Conservation (phyloP, 2,329 filamentous ascomycete species). For the Curvularia verruculosa region DNA sequence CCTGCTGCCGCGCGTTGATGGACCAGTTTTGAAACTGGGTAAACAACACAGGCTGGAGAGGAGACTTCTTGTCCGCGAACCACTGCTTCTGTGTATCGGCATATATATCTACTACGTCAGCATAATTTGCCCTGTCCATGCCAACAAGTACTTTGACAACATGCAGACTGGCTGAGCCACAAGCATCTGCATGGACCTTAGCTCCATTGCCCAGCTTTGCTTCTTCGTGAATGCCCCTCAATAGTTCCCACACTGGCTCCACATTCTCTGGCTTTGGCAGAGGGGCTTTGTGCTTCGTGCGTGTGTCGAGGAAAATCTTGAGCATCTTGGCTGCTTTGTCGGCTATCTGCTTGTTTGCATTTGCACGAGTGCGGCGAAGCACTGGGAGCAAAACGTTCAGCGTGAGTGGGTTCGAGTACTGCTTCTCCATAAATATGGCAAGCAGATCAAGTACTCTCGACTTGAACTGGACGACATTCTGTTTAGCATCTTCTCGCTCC, state of each 20-base stretch:
- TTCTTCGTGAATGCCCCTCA: conserved; percentile 72
- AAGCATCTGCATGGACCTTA: conserved; percentile 74
- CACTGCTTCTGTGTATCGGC: conserved; percentile 52
- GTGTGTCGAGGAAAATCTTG: conserved; percentile 72
- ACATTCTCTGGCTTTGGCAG: conserved; percentile 53
- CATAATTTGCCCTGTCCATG: conserved; percentile 50
- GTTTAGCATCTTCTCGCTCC: conserved; percentile 84
- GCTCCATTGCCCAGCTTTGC: conserved; percentile 67
- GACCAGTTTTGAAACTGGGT: conserved; percentile 57
- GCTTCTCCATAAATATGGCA: conserved; percentile 81
- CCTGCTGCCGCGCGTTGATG: conserved; percentile 32
- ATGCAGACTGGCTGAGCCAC: conserved; percentile 73
- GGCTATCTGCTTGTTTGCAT: conserved; percentile 74
- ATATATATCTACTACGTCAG: conserved; percentile 51
- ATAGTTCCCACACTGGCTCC: conserved; percentile 60
- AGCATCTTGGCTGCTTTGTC: conserved; percentile 76
- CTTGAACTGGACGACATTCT: conserved; percentile 93
- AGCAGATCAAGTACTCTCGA: conserved; percentile 88
- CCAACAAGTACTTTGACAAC: conserved; percentile 67
- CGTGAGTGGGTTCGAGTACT: conserved; percentile 70
- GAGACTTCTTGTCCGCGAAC: conserved; percentile 50
- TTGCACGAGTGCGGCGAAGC: conserved; percentile 76
- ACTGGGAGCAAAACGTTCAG: conserved; percentile 77
- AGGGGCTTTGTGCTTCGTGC: conserved; percentile 54
- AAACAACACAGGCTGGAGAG: conserved; percentile 53